Evolutionary conservation across 441 rosid genomes (phyloP), one percentile per base, ranked within the genome.

Genomic region (Eruca vesicaria): DNA sequence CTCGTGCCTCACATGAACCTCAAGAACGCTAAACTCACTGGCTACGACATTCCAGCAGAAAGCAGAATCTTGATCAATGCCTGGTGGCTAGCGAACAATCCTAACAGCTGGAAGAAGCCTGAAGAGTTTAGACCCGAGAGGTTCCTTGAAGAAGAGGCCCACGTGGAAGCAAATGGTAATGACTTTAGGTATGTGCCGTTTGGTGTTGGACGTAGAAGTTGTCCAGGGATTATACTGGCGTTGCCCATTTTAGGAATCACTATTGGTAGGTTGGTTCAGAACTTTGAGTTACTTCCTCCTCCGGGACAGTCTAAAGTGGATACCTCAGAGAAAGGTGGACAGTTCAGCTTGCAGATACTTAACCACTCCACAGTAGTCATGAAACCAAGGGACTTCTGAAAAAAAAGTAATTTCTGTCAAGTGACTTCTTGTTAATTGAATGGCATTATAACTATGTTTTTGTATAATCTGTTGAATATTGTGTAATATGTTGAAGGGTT

Each of bases 201-300:
- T 6, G 99, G 99, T 10, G 99, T 86, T 1, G 99, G 99, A n/a
- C 85, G 99, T 50, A 87, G 99, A 77, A 95, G 98, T 82, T 95
- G 99, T 81, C 99, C 99, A 0, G 99, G 98, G 59, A 94, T 94
- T 63, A 90, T 94, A 29, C 89, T 94, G 36, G 99, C 99, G 0
- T 73, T 95, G 80, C 99, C 99, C 3, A 95, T 95, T 78, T 85
- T 95, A 45, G 97, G 97, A 3, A 88, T 95, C 41, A 92, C 98
- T 6, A 59, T 95, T 31, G 99, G 99, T 3, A 93, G 92, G 31
- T 9, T 95, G 86, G 98, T 95, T 0, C 99, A 95, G 85, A 95
- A 95, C 73, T 95, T 95, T 41, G 96, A 95, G 87, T 90, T 95
- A 2, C 80, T 88, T 83, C 98, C 98, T 62, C 99, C 99, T 11